Evolutionary conservation across 2,329 filamentous ascomycete species (phyloP).

Genomic region (Neonectria hederae): DNA sequence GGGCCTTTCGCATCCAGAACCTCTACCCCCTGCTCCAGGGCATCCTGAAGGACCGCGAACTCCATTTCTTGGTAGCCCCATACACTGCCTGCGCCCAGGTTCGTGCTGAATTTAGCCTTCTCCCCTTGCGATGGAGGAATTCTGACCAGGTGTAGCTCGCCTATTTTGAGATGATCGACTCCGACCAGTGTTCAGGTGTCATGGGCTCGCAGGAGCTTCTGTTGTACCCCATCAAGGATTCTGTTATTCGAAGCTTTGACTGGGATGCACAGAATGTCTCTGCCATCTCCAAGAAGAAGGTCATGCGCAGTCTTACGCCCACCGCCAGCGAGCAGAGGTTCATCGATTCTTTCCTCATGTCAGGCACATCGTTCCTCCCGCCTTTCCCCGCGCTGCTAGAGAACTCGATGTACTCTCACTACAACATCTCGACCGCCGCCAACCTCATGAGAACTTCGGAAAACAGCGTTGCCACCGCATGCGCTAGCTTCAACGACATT

Average conservation of each 20-base stretch:
- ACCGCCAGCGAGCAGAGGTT: conserved; percentile 76
- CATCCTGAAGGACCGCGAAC: conserved; percentile 72
- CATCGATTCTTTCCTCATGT: conserved; percentile 83
- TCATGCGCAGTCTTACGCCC: conserved; percentile 74
- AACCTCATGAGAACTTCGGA: conserved; percentile 77
- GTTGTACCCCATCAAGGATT: conserved; percentile 83
- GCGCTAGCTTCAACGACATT: conserved; percentile 82
- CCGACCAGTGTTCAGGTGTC: conserved; percentile 76
- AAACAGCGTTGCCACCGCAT: conserved; percentile 76
- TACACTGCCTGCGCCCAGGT: conserved; percentile 91
- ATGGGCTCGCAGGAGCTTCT: conserved; percentile 88
- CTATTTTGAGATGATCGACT: conserved; percentile 76
- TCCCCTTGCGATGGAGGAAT: background rate
- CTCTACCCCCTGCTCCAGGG: conserved; percentile 81
- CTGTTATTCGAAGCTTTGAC: conserved; percentile 73
- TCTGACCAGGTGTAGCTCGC: conserved; percentile 67
- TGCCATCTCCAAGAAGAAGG: conserved; percentile 71
- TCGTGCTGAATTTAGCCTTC: conserved; percentile 40
- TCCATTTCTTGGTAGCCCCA: conserved; percentile 85
- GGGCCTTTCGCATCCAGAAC: conserved; percentile 74
- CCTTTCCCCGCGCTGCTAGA: conserved; percentile 81
- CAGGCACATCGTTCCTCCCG: conserved; percentile 82
- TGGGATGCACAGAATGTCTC: conserved; percentile 74
- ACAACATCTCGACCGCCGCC: conserved; percentile 76
- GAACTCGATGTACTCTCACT: conserved; percentile 62